phyloP scores from a whole-genome alignment of 1,284 basidiomycete species.

The Apiotrichum gamsii region DNA sequence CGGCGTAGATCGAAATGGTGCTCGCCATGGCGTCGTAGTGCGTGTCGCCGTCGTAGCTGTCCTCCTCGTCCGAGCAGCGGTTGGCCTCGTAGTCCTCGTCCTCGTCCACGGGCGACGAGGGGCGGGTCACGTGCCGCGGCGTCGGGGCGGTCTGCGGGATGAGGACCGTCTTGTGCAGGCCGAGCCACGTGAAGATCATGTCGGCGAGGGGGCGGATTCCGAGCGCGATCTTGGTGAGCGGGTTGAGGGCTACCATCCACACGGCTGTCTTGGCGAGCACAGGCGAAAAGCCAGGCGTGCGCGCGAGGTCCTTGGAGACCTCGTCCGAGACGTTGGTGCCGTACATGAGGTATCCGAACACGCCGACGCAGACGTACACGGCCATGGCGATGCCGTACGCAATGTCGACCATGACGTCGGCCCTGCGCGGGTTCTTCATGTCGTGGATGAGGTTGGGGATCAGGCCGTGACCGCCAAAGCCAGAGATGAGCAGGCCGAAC shows the following conservation, averaged over 20 bases:
- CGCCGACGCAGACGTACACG: constrained; percentile 73
- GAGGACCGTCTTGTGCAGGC: constrained; percentile 37
- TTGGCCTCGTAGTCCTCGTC: not conserved
- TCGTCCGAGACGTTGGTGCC: constrained; percentile 77
- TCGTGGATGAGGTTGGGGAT: constrained; percentile 62
- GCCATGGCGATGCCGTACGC: constrained; percentile 63
- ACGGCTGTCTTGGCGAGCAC: constrained; percentile 67
- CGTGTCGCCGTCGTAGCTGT: no score
- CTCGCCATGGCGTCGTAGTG: constrained; percentile 8
- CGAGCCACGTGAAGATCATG: constrained; percentile 32
- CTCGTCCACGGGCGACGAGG: constrained; percentile 10
- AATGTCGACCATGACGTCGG: constrained; percentile 47
- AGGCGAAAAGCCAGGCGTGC: constrained; percentile 67
- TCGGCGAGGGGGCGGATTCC: constrained; percentile 61
- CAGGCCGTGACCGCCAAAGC: constrained; percentile 49
- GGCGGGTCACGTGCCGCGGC: constrained; percentile 28
- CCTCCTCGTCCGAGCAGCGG: not conserved
- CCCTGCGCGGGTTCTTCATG: constrained; percentile 77
- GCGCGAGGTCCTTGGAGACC: constrained; percentile 75
- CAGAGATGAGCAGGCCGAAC: constrained; percentile 87
- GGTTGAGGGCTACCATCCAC: constrained; percentile 62
- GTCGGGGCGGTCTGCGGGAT: constrained; percentile 28
- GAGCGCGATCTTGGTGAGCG: constrained; percentile 73
- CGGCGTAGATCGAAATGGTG: constrained; percentile 54
- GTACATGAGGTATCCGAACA: constrained; percentile 87